phyloP scores from a whole-genome alignment of 2,329 filamentous ascomycete species.

The Beauveria sp. region DNA sequence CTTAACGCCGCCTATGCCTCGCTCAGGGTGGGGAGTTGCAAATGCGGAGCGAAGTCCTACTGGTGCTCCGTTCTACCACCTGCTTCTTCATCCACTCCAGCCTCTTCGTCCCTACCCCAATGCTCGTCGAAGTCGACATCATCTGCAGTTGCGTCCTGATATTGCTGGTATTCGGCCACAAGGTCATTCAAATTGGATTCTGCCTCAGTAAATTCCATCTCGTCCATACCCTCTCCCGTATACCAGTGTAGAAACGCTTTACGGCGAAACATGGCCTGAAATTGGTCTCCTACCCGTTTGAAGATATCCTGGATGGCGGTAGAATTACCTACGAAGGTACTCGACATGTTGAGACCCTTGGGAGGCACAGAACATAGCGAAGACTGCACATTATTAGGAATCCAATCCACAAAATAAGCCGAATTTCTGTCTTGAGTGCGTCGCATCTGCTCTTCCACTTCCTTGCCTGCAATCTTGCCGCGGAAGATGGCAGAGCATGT shows the following conservation, averaged over 20 bases:
- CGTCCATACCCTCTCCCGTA: constrained; percentile 99
- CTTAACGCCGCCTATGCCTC: no score
- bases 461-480: constrained; percentile 99
- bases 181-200: constrained; percentile 99
- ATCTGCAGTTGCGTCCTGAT: constrained; percentile 96
- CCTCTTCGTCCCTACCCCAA: no score
- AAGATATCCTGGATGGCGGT: constrained; percentile 99
- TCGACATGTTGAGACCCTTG: constrained; percentile 96
- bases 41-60: no score
- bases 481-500: constrained; percentile 99
- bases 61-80: no score
- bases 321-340: constrained; percentile 98
- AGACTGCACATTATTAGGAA: constrained; percentile 99
- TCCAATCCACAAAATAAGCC: constrained; percentile 99
- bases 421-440: constrained; percentile 99
- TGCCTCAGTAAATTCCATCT: constrained; percentile 99
- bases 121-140: constrained; percentile 90
- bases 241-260: constrained; percentile 99
- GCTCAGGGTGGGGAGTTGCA: no score
- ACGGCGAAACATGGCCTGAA: constrained; percentile 99
- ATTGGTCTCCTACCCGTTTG: constrained; percentile 99
- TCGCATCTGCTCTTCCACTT: constrained; percentile 99
- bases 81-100: no score
- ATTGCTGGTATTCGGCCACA: constrained; percentile 99
- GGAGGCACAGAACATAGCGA: constrained; percentile 98